A percentile compares a stretch with the other conserved stretches of the same genome.
phyloP scores from a whole-genome alignment of 2,329 filamentous ascomycete genomes.

The Corniculantispora saksenae region DNA sequence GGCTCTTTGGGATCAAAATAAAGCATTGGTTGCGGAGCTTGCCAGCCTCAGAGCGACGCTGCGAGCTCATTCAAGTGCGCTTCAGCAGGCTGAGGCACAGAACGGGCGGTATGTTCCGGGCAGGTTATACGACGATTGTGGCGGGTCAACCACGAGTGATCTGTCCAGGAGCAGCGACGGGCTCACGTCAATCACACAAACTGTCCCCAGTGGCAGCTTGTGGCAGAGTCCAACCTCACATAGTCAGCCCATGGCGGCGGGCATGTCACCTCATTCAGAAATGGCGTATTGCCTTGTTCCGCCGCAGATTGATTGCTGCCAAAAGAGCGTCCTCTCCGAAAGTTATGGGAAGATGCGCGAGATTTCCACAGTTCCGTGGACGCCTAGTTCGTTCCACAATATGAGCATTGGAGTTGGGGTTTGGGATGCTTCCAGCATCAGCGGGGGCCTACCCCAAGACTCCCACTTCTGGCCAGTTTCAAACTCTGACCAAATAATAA shows the following conservation, averaged over 20 bases:
- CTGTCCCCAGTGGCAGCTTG: too few species aligned
- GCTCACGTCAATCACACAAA: not conserved
- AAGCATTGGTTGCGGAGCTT: not conserved
- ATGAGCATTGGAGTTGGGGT: not conserved
- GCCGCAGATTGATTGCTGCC: not conserved
- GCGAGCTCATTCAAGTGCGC: not conserved
- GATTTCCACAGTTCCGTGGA: not conserved
- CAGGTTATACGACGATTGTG: not conserved
- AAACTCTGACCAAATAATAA: not conserved
- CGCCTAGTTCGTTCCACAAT: not conserved
- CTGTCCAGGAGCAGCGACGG: not conserved
- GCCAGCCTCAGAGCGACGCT: not conserved
- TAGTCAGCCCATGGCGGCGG: too few species aligned
- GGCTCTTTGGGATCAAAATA: not conserved
- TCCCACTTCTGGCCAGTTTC: not conserved
- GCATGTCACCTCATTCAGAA: not conserved
- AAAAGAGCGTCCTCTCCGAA: not conserved
- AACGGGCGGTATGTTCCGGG: not conserved
- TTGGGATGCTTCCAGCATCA: not conserved
- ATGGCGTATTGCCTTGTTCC: not conserved
- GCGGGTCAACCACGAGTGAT: too few species aligned
- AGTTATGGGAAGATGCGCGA: not conserved
- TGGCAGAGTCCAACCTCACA: not conserved
- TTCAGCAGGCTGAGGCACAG: not conserved
- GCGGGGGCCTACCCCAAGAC: not conserved